Conservation (phyloP, 2,329 filamentous ascomycete genomes). For the Juglanconis sp. region DNA sequence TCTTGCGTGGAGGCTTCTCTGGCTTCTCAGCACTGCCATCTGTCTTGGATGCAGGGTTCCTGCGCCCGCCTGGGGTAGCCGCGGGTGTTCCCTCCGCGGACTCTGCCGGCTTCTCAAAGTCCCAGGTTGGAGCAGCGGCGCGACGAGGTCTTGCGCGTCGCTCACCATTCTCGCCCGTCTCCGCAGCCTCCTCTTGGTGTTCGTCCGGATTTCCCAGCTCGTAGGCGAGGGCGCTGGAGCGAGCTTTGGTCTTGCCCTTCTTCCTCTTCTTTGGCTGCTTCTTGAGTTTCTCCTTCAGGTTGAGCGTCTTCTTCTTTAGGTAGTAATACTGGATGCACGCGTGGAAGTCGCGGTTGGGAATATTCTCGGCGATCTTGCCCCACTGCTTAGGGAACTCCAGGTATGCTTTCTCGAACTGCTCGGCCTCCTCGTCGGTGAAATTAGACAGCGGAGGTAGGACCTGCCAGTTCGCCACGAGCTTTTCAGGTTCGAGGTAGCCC, state of each 20-base stretch:
- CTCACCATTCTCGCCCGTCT: conserved; percentile 58
- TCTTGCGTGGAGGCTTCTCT: conserved; percentile 39
- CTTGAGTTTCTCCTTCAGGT: conserved; percentile 74
- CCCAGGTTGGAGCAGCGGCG: conserved; percentile 69
- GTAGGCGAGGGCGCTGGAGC: conserved; percentile 63
- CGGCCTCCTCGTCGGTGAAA: conserved; percentile 68
- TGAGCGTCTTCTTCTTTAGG: conserved; percentile 69
- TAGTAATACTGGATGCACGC: conserved; percentile 87
- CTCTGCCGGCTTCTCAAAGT: conserved; percentile 50
- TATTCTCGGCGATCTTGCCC: conserved; percentile 68
- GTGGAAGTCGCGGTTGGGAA: conserved; percentile 69
- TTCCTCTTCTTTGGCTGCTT: conserved; percentile 59
- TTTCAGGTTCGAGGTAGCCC: conserved; percentile 61
- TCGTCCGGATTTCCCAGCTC: conserved; percentile 61
- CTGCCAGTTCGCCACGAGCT: conserved; percentile 67
- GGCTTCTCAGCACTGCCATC: conserved; percentile 44
- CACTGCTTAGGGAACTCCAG: conserved; percentile 78
- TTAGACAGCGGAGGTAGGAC: conserved; percentile 71
- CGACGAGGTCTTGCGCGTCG: conserved; percentile 56
- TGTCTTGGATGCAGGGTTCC: conserved; percentile 37
- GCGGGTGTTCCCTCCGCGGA: conserved; percentile 36
- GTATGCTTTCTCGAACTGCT: conserved; percentile 70
- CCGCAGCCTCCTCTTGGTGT: conserved; percentile 53
- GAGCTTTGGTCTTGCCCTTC: conserved; percentile 53
- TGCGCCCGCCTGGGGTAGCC: conserved; percentile 56